These are phyloP conservation scores for Poa annua DNA, from an alignment of 176 grass and related monocot species.

Conservation along the genomic window DNA sequence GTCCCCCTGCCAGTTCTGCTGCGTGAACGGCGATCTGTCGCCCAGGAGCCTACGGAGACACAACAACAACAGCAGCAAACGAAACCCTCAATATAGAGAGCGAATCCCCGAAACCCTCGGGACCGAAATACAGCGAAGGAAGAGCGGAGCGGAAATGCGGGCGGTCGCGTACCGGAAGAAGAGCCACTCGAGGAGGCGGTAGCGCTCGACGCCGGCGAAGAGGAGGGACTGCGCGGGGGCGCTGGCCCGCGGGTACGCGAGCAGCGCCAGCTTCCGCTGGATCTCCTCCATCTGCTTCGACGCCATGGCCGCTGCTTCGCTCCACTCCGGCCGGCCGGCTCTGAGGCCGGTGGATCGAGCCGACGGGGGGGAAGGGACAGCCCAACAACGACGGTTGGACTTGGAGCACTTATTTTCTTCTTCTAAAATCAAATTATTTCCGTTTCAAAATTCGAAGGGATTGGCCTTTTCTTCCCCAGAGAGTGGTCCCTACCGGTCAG, in stretches of 20 bases:
- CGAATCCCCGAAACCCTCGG: neutral
- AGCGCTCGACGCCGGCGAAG: constrained; percentile 94
- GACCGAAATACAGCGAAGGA: too few relatives aligned
- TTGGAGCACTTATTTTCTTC: constrained; percentile 12
- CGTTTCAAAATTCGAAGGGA: constrained; percentile 36
- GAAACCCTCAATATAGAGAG: constrained; percentile 35
- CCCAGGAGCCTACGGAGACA: constrained; percentile 71
- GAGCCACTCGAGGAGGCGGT: constrained; percentile 97
- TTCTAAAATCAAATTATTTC: neutral
- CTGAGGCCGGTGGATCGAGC: constrained; percentile 18
- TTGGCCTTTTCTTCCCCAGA: too few relatives aligned
- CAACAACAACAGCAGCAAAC: neutral
- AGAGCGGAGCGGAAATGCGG: constrained; percentile 36
- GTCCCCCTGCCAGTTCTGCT: constrained; percentile 96
- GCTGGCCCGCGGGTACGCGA: constrained; percentile 77
- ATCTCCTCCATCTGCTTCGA: constrained; percentile 99
- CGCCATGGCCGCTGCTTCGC: constrained; percentile 55
- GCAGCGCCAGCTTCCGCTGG: constrained; percentile 82
- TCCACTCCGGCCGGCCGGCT: constrained; percentile 1
- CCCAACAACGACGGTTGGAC: constrained; percentile 19
- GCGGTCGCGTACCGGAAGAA: constrained; percentile 74
- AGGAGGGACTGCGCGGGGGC: constrained; percentile 91
- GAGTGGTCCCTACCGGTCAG: neutral
- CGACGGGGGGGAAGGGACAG: constrained; percentile 9
- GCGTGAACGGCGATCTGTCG: constrained; percentile 95